A percentile compares a stretch with the other conserved stretches of the same genome.
phyloP scores from a whole-genome alignment of 2,329 filamentous ascomycete genomes.

The Niveomyces coronatus region DNA sequence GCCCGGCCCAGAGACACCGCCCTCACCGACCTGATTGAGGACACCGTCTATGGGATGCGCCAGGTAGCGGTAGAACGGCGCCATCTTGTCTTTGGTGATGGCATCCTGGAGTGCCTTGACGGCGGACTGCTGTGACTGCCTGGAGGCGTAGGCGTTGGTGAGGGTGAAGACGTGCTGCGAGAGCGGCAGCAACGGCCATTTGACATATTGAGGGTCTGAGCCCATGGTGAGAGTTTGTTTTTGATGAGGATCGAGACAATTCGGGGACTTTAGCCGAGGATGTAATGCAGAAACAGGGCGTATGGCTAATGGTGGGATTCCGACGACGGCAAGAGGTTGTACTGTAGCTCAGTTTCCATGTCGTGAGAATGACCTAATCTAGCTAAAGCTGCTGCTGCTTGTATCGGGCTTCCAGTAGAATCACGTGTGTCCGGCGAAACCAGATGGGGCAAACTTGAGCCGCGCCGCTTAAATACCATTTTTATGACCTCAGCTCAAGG shows the following conservation, averaged over 20 bases:
- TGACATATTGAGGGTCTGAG: conserved; percentile 75
- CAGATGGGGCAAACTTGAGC: not conserved
- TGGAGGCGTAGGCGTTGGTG: conserved; percentile 66
- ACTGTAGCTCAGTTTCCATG: conserved; percentile 2
- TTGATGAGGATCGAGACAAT: conserved; percentile 6
- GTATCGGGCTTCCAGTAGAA: too few species aligned
- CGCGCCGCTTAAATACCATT: not conserved
- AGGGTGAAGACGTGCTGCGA: conserved; percentile 80
- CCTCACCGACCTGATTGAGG: conserved; percentile 66
- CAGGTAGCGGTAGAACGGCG: conserved; percentile 74
- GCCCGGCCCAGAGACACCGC: conserved; percentile 35
- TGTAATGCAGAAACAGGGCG: too few species aligned
- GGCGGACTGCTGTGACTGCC: conserved; percentile 56
- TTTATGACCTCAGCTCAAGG: conserved; percentile 6
- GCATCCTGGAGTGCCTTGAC: conserved; percentile 70
- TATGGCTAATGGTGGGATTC: conserved; percentile 10
- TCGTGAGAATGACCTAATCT: conserved; percentile 3
- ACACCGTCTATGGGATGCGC: conserved; percentile 75
- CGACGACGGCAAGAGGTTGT: not conserved
- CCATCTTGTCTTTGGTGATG: conserved; percentile 77
- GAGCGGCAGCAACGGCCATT: conserved; percentile 72
- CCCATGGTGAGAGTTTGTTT: conserved; percentile 44
- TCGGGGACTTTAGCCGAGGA: too few species aligned
- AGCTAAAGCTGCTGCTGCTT: not conserved
- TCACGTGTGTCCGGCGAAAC: not conserved